Conservation (phyloP, 108 stramenopile species). For the Chaetoceros muelleri region DNA sequence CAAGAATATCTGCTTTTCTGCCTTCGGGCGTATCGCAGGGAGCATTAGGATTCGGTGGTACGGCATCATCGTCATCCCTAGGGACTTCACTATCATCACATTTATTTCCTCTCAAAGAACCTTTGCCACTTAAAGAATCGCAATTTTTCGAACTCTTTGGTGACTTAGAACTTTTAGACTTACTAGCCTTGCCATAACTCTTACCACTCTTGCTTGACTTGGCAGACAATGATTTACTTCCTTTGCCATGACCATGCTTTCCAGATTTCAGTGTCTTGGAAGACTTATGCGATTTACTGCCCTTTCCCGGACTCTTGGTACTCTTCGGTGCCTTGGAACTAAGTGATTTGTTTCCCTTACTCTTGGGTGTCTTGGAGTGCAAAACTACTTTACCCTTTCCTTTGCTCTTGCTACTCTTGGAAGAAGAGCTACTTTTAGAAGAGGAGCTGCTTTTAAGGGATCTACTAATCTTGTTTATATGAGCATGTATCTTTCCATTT, state of each 20-base stretch:
- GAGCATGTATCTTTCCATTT: too few relatives aligned
- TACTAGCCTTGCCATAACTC: not conserved
- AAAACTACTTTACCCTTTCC: too few relatives aligned
- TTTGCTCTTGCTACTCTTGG: too few relatives aligned
- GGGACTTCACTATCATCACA: not conserved
- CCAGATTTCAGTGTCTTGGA: too few relatives aligned
- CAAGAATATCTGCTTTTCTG: not conserved
- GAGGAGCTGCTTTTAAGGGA: too few relatives aligned
- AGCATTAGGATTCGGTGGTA: not conserved
- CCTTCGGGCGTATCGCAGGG: not conserved
- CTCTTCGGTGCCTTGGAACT: not conserved
- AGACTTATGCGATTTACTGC: too few relatives aligned
- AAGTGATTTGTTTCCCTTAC: not conserved
- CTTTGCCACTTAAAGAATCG: not conserved
- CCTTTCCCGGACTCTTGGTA: not conserved
- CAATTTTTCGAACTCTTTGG: too few relatives aligned
- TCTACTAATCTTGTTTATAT: too few relatives aligned
- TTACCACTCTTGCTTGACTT: not conserved
- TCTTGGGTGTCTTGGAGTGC: too few relatives aligned
- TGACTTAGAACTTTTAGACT: not conserved
- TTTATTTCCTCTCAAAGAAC: not conserved
- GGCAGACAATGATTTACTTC: not conserved
- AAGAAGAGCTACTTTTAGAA: too few relatives aligned
- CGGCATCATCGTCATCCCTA: not conserved
- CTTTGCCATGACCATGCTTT: too few relatives aligned